Base-by-base conservation (phyloP, 805 yeast genomes). In the Candida endomychidarum region DNA sequence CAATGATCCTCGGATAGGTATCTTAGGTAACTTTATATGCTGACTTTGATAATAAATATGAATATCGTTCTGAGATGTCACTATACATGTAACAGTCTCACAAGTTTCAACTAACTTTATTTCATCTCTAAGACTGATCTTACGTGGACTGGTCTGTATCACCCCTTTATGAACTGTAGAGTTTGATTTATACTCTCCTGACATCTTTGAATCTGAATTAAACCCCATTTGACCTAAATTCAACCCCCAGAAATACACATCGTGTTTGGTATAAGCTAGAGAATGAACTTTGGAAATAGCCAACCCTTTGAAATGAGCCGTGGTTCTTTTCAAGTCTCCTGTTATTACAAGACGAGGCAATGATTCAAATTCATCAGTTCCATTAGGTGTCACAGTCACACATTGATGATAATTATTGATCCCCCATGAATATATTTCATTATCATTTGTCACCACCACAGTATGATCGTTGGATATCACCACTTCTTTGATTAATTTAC, bases 221-320 rank as follows among this genome's bases (percentile, higher is more conserved):
- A 75, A 65, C 2, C 91, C 91, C 81, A 87, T 78, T 57, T 87
- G 96, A 0, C 96, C 96, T 24, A 78, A 63, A 53, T 87, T 85
- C 25, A 82, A 61, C 2, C 96, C 96, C 95, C 96, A 87, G 26
- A 78, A 58, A 44, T 63, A 75, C 1, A 83, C 47, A 8, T 74
- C 75, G 30, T 63, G 56, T 5, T 63, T 65, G 0, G 80, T 63
- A 45, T 70, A 82, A 0, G 77, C 85, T 14, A 81, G 70, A 3
- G 91, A 78, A 55, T 86, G 95, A 9, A 82, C 70, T 34, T 74
- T 78, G 3, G 95, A 85, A 14, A 84, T 80, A 1, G 81, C 66
- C 17, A 78, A 61, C 5, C 81, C 81, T 12, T 77, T 56, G 8
- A 51, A 39, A 40, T 39, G 42, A 0, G 36, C 39, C 31, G 34